phyloP scores from a whole-genome alignment of 257 asterid genomes.

The Eustoma russellianum region DNA sequence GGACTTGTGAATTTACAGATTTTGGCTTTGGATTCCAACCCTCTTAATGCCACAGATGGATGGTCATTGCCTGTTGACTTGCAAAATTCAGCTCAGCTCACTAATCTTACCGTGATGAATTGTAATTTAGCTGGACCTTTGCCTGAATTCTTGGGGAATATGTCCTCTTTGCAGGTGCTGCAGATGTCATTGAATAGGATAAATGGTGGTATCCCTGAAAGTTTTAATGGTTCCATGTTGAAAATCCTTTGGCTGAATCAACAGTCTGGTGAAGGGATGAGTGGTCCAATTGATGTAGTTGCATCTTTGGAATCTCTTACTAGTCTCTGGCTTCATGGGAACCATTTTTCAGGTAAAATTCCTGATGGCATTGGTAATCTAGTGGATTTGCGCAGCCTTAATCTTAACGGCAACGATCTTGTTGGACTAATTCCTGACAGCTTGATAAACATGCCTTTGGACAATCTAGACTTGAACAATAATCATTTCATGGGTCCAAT shows the following conservation, averaged over 20 bases:
- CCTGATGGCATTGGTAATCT: constrained; percentile 49
- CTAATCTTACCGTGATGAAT: constrained; percentile 49
- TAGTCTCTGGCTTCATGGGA: constrained; percentile 84
- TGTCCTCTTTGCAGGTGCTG: constrained; percentile 68
- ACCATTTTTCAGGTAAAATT: constrained; percentile 69
- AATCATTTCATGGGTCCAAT: constrained; percentile 73
- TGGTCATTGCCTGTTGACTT: constrained; percentile 64
- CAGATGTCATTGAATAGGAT: constrained; percentile 45
- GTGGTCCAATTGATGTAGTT: constrained; percentile 55
- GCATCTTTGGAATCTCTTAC: constrained; percentile 53
- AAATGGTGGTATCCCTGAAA: constrained; percentile 55
- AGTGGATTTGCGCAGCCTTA: constrained; percentile 40
- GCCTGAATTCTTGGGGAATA: constrained; percentile 63
- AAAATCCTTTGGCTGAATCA: constrained; percentile 53
- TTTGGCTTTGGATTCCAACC: constrained; percentile 60
- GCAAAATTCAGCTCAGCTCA: constrained; percentile 53
- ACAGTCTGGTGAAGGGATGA: constrained; percentile 57
- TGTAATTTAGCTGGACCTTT: constrained; percentile 62
- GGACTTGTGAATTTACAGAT: constrained; percentile 75
- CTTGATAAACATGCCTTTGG: constrained; percentile 39
- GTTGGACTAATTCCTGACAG: constrained; percentile 66
- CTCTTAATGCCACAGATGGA: constrained; percentile 61
- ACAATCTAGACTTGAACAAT: constrained; percentile 58
- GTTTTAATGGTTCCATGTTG: constrained; percentile 45
- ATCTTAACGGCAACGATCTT: constrained; percentile 61